Percentiles rank a stretch among this genome's conserved stretches.
These are phyloP conservation scores for Carnegiea gigantea DNA, from an alignment of 179 eudicot species.

Conservation along the genomic window DNA sequence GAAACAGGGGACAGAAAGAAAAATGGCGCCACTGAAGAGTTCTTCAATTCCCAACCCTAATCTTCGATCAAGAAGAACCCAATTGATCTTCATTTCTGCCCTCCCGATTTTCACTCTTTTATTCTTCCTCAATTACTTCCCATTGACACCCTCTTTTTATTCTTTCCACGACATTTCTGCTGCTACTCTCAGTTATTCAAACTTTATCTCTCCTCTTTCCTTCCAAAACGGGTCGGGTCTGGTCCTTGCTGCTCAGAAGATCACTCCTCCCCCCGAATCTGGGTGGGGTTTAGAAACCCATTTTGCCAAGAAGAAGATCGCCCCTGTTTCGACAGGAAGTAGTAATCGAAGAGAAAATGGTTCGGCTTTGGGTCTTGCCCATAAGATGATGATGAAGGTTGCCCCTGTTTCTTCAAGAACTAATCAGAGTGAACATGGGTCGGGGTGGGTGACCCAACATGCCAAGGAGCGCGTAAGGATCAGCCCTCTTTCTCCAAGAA, in stretches of 20 bases:
- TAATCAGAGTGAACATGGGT: not conserved
- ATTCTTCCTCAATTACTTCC: constrained; percentile 8
- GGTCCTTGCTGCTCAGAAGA: not conserved
- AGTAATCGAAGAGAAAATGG: not conserved
- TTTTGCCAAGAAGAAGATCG: not conserved
- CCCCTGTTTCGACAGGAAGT: not conserved
- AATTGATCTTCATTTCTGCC: constrained; percentile 20
- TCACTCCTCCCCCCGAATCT: not conserved
- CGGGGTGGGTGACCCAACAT: not conserved
- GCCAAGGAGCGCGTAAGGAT: not conserved
- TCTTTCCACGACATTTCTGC: constrained; percentile 9
- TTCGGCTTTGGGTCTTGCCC: not conserved
- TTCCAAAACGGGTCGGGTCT: constrained; percentile 20
- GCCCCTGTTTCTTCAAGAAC: not conserved
- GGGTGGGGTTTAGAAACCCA: not conserved
- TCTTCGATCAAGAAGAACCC: constrained; percentile 21
- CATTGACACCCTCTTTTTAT: constrained; percentile 7
- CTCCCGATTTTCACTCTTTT: constrained; percentile 24
- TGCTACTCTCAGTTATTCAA: constrained; percentile 14
- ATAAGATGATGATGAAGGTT: not conserved
- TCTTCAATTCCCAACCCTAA: not conserved
- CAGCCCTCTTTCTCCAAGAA: not conserved
- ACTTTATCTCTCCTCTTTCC: constrained; percentile 17
- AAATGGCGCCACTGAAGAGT: not conserved
- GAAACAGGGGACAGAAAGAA: not conserved